Evolutionary conservation across 805 yeast species (phyloP).

Genomic region (Metschnikowia picachoensis): DNA sequence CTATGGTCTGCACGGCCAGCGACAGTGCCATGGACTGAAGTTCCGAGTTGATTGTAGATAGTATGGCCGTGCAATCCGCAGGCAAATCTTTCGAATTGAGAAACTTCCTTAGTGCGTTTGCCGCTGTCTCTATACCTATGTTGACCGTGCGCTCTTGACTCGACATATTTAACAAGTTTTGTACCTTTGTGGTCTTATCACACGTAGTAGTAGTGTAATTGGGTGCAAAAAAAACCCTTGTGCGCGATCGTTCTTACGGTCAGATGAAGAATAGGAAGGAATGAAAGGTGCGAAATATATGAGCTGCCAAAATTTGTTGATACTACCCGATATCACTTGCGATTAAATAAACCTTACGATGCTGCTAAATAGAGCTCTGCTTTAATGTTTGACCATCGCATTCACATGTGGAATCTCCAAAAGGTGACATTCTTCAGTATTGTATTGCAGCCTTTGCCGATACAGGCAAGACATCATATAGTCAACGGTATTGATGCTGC

Average conservation of each 20-base stretch:
- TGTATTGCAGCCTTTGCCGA: no score
- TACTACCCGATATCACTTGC: no score
- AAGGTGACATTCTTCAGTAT: no score
- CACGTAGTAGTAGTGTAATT: not conserved
- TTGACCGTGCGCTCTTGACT: conserved; percentile 10
- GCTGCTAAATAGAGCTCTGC: no score
- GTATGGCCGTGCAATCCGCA: conserved; percentile 10
- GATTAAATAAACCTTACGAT: no score
- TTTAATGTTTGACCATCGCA: no score
- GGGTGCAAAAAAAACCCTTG: not conserved
- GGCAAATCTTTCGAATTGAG: conserved; percentile 12
- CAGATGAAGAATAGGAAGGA: no score
- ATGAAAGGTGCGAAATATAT: no score
- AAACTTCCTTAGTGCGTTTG: conserved; percentile 12
- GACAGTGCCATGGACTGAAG: conserved; percentile 7
- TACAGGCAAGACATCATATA: no score
- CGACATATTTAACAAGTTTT: conserved; percentile 2
- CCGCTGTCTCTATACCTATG: conserved; percentile 13
- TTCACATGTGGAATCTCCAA: no score
- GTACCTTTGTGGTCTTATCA: not conserved
- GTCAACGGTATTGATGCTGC: no score
- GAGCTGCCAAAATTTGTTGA: no score
- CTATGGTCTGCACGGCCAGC: conserved; percentile 9
- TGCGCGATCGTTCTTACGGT: not conserved
- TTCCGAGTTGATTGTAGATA: conserved; percentile 13